phyloP scores from a whole-genome alignment of 1,284 basidiomycete genomes.

The Pterulicium gracile region DNA sequence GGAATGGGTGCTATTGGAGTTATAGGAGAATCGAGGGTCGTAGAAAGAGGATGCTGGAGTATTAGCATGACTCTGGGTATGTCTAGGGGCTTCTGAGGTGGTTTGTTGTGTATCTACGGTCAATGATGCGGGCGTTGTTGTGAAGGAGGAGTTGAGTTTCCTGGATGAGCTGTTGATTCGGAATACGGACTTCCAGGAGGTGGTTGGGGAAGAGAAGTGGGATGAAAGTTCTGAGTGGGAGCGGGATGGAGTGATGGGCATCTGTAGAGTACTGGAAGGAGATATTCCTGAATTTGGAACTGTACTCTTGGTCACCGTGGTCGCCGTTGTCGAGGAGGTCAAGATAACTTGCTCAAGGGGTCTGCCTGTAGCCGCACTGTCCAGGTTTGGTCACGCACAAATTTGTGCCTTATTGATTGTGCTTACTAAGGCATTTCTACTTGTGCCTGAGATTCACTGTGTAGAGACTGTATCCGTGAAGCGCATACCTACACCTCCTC shows the following conservation, averaged over 20 bases:
- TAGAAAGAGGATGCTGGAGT: conserved; percentile 37
- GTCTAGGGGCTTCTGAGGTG: conserved; percentile 4
- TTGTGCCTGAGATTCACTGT: too few relatives aligned
- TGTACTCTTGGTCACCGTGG: neutral
- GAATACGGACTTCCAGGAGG: conserved; percentile 52
- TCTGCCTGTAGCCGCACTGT: too few relatives aligned
- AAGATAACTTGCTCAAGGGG: too few relatives aligned
- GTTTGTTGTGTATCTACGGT: conserved; percentile 18
- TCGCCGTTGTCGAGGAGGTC: neutral
- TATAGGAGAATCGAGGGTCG: conserved; percentile 58
- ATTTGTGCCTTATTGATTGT: too few relatives aligned
- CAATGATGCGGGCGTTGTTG: conserved; percentile 18
- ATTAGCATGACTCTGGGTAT: conserved; percentile 26
- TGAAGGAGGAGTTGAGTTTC: conserved; percentile 24
- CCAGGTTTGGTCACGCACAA: too few relatives aligned
- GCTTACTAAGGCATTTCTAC: too few relatives aligned
- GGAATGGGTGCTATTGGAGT: conserved; percentile 60
- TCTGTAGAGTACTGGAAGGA: neutral
- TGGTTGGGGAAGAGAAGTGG: conserved; percentile 17
- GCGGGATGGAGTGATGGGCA: conserved; percentile 7
- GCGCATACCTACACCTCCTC: too few relatives aligned
- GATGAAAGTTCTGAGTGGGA: conserved; percentile 12
- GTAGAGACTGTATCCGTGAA: too few relatives aligned
- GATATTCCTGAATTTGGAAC: neutral
- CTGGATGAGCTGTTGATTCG: conserved; percentile 39